Evolutionary conservation across 257 asterid species (phyloP), one percentile per base, ranked within the genome.

Genomic region (Nicotiana otophora): DNA sequence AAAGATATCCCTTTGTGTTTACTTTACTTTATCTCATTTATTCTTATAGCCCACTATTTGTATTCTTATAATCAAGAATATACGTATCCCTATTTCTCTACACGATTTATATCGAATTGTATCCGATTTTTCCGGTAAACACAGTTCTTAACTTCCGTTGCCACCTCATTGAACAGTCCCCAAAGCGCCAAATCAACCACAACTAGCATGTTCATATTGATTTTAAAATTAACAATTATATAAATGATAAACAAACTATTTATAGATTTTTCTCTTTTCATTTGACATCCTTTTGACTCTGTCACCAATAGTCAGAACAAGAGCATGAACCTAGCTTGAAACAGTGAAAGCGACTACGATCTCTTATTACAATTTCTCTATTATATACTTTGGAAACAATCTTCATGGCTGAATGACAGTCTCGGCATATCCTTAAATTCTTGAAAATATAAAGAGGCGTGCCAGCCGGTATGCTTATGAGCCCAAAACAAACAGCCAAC

Each of bases 371-470:
- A 28, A 93, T 92, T 80, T 89, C 93, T 86, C 95, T 83, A 30
- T 55, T 84, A 54, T 90, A 91, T 15, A 92, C 81, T 34, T 58
- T 85, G 1, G 95, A 89, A 23, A 78, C 90, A 15, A 89, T 69
- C 92, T 90, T 93, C 89, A 91, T 89, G 15, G 90, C 90, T n/a
- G 91, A 84, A 81, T 90, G 95, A 82, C 96, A 92, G 83, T 89
- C 94, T 83, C 66, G 61, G 74, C 94, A 91, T 63, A 88, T 91
- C 68, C 94, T 54, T 84, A 93, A 84, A 77, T 92, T 93, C 92
- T 92, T 90, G 82, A 92, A 90, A 57, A 90, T 87, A 74, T 86
- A 85, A 64, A 90, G 84, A 58, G 93, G 90, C 3, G 84, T 65
- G 0, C 95, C 91, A 3, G 83, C 82, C 83, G 83, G 86, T 7